Base-by-base conservation (phyloP, 1,284 basidiomycete genomes). In the Psilocybe mexicana region DNA sequence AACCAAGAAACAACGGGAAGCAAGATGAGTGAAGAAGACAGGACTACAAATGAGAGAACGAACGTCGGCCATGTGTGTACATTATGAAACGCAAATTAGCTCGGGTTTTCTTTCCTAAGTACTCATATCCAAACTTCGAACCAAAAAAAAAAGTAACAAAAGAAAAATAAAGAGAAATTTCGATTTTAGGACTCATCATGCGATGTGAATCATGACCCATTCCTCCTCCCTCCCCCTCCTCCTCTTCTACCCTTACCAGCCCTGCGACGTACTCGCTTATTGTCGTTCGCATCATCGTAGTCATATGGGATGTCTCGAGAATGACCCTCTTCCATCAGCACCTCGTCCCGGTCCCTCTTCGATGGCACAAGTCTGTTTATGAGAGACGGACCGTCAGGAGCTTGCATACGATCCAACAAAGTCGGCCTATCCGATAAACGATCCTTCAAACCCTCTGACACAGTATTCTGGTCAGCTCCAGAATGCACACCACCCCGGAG, bases 301-400 rank as follows among this genome's bases (percentile, higher is more conserved):
- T 70, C 69, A 52, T 68, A 67, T 2, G 64, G 61, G 25, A 58
- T 57, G n/a, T 61, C 61, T n/a, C 52, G 50, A 14, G 36, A 38
- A 28, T 67, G 65, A 26, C 33, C 62, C n/a, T 68, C 66, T 25
- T 70, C 67, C 52, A 33, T 8, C 8, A 33, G 8, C 30, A 74
- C 70, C 0, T 79, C 76, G 5, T 74, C 75, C 25, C 71, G 67
- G 48, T 75, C 73, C 52, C 78, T 69, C 62, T 74, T 74, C 14
- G 68, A 65, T 11, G 72, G 72, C n/a, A 74, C 65, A 35, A 70
- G 63, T 47, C 72, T 64, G 28, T 73, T 72, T n/a, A 69, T 68
- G 57, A 74, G 61, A 0, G 72, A 70, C 30, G 51, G 33, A 18
- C 36, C 49, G 8, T 6, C n/a, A 28, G 33, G 48, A 44, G 38